Percentiles rank a stretch among this genome's conserved stretches.
phyloP scores from a whole-genome alignment of 805 yeast genomes.

The Myxozyma udenii region DNA sequence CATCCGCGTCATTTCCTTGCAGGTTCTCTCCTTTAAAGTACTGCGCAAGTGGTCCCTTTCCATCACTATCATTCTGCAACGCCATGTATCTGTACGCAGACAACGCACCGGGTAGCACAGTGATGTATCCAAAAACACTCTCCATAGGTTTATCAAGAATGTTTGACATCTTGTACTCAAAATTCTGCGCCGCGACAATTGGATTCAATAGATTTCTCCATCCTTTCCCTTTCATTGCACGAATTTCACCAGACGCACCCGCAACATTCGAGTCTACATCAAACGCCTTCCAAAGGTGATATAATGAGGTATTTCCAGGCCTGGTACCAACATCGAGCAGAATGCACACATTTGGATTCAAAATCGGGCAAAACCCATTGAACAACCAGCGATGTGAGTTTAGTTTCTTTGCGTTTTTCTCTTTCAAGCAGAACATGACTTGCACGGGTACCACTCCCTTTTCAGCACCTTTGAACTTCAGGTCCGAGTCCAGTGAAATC shows the following conservation, averaged over 20 bases:
- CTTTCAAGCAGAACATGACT: conserved; percentile 86
- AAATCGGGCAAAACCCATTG: conserved; percentile 86
- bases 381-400: conserved; percentile 98
- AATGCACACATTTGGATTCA: conserved; percentile 87
- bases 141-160: conserved; percentile 95
- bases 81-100: conserved; percentile 90
- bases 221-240: conserved; percentile 88
- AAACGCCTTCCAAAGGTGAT: conserved; percentile 95
- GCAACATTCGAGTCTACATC: conserved; percentile 96
- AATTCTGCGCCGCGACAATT: conserved; percentile 91
- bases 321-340: conserved; percentile 96
- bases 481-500: conserved; percentile 81
- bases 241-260: conserved; percentile 98
- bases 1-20: conserved; percentile 66
- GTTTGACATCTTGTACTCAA: conserved; percentile 94
- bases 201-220: conserved; percentile 82
- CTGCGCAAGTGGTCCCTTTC: conserved; percentile 81
- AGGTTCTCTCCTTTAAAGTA: conserved; percentile 90
- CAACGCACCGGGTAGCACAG: conserved; percentile 95
- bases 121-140: conserved; percentile 87
- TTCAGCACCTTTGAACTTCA: conserved; percentile 86
- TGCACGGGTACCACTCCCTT: conserved; percentile 93
- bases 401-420: conserved; percentile 85
- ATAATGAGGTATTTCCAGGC: conserved; percentile 83
- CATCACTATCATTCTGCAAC: conserved; percentile 59